Base-by-base conservation (phyloP, 163 green algal species). In the Scenedesmus sp. region DNA sequence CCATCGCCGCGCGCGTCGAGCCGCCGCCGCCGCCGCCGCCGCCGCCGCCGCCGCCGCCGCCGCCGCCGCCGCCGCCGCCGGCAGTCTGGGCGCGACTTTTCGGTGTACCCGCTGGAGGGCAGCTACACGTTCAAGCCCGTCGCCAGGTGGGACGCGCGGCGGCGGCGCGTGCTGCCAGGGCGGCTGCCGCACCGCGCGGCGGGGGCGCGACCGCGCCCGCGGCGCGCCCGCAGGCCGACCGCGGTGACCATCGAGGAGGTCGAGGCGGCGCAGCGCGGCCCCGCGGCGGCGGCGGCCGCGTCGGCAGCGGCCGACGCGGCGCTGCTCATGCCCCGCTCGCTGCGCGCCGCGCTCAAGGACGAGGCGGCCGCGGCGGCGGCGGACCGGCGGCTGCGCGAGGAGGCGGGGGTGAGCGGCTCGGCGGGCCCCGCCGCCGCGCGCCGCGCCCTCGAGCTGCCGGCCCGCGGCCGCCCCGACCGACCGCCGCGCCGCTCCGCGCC, bases 111-210 rank as follows among this genome's bases (percentile, higher is more conserved):
- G 2, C 18, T 81, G 36, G 74, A 75, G 10, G 44, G 36, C 6
- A 67, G 36, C 50, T 81, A 75, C 50, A 67, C 53, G 0, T 81
- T 81, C 74, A 74, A 69, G 51, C 62, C 62, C 20, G 42, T 66
- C 4, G 14, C 42, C 60, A 67, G 47, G 74, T 74, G 50, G 24
- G 58, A 20, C 13, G 9, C n/a, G 50, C 1, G 1, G 6, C 50
- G 22, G 10, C 22, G 50, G 11, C 22, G n/a, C 3, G n/a, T 24
- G n/a, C 20, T 34, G 53, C 53, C 53, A 28, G 15, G 4, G 53
- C 53, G n/a, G 6, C 20, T 28, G 22, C 53, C 20, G 9, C 20
- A 62, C 3, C n/a, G n/a, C n/a, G n/a, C n/a, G n/a, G n/a, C n/a
- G n/a, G n/a, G n/a, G n/a, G n/a, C n/a, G n/a, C n/a, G n/a, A n/a